Evolutionary conservation across 495 filamentous ascomycete genomes (phyloP), one percentile per base, ranked within the genome.

Genomic region (Penicillium atrosanguineum): DNA sequence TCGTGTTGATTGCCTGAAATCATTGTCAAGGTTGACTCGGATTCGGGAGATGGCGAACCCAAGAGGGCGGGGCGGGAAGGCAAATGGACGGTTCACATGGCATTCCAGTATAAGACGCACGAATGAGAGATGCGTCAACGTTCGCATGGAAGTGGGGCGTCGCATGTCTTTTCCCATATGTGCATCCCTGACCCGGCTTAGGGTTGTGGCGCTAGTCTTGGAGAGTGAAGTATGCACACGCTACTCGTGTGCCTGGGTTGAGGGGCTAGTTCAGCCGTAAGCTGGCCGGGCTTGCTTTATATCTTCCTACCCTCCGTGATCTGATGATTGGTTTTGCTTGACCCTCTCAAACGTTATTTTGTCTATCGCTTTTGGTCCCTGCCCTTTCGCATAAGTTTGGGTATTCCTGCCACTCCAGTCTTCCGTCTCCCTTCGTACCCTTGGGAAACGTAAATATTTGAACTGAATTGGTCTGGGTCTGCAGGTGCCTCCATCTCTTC

Each of bases 101-200:
- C 16, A 44, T 49, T 52, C 21, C 23, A 2, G 23, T 23, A 2
- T 34, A 8, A 8, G 40, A 54, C 31, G 50, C 52, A 44, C 59
- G 50, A 65, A 62, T 60, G 21, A 64, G 44, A 51, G 16, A 46
- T 38, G 39, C 14, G 19, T 34, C 39, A 57, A 59, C 57, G 38
- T 40, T 60, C 52, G 47, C 25, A 43, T 26, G 37, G n/a, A 31
- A 46, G 55, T 62, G 59, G 62, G 59, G 55, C 52, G 40, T 60
- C 49, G 55, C 54, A 56, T 57, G 43, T 51, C 40, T 42, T 55
- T 55, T 23, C 51, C 54, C n/a, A 49, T 52, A 6, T 23, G 23
- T 31, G 47, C 48, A 52, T 20, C 31, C 34, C 44, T 37, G 31
- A 49, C 31, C 56, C 38, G 46, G 50, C 38, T 43, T 56, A 52